Percentiles rank a stretch among this genome's conserved stretches.
Conservation (phyloP, 2,329 filamentous ascomycete species). For the Diaporthe caulivora region DNA sequence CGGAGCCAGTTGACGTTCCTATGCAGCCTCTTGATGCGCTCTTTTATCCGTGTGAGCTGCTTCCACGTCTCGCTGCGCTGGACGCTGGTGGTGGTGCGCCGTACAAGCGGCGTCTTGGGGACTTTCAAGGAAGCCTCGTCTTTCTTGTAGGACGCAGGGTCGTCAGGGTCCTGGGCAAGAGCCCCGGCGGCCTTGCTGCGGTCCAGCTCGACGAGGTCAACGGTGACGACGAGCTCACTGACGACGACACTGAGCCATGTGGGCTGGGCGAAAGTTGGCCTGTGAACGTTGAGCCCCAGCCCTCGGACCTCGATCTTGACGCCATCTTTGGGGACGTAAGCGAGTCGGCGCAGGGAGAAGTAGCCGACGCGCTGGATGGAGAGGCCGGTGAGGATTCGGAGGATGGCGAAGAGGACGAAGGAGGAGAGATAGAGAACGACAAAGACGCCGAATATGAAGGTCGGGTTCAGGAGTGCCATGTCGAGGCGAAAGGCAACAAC, state of each 20-base stretch:
- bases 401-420: slow-evolving; percentile 92
- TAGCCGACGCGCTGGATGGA: slow-evolving; percentile 97
- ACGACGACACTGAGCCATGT: slow-evolving; percentile 95
- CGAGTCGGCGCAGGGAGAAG: slow-evolving; percentile 89
- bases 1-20: slow-evolving; percentile 89
- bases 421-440: slow-evolving; percentile 90
- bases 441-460: slow-evolving; percentile 87
- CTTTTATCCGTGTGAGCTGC: slow-evolving; percentile 81
- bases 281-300: slow-evolving; percentile 87
- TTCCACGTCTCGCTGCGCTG: slow-evolving; percentile 83
- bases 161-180: slow-evolving; percentile 45
- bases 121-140: slow-evolving; percentile 41
- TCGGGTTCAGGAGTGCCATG: slow-evolving; percentile 78
- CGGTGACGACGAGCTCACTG: slow-evolving; percentile 84
- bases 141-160: slow-evolving; percentile 39
- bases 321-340: slow-evolving; percentile 90
- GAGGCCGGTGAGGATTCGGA: slow-evolving; percentile 92
- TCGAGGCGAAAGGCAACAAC: slow-evolving; percentile 43
- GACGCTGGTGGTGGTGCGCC: slow-evolving; percentile 46
- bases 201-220: slow-evolving; percentile 79
- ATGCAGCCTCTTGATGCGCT: slow-evolving; percentile 87
- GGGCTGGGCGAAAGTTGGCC: slow-evolving; percentile 95
- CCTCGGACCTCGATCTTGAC: slow-evolving; percentile 79
- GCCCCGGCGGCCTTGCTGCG: slow-evolving; percentile 56
- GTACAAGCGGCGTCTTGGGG: slow-evolving; percentile 47